phyloP scores from a whole-genome alignment of 257 asterid species.

The Lycium barbarum region DNA sequence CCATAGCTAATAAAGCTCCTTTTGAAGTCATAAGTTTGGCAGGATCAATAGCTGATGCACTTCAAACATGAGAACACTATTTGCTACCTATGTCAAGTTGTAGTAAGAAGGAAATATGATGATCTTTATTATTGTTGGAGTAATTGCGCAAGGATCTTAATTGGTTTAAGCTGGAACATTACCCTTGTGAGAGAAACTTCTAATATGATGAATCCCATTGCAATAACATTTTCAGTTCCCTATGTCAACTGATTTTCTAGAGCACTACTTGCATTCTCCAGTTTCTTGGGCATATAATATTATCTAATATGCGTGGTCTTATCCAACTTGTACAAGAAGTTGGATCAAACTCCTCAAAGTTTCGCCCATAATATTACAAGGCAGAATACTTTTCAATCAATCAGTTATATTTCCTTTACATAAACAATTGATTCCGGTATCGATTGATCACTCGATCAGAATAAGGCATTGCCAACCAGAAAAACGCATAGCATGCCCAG shows the following conservation, averaged over 20 bases:
- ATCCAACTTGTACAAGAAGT: neutral
- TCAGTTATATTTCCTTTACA: neutral
- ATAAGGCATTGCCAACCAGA: neutral
- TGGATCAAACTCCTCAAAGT: neutral
- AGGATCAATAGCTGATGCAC: slow-evolving; percentile 88
- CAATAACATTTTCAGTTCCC: neutral
- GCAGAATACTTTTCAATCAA: neutral
- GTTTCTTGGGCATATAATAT: neutral
- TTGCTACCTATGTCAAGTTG: neutral
- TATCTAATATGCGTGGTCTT: neutral
- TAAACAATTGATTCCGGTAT: neutral
- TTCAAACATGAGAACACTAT: slow-evolving; percentile 59
- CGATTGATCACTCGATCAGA: neutral
- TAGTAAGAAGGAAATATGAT: neutral
- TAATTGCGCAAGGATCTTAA: neutral
- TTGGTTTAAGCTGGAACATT: neutral
- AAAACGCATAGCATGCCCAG: neutral
- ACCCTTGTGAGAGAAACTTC: neutral
- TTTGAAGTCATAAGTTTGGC: slow-evolving; percentile 94
- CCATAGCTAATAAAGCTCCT: slow-evolving; percentile 70
- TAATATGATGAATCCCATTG: neutral
- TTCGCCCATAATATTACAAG: neutral
- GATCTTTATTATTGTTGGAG: neutral
- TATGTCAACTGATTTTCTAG: neutral
- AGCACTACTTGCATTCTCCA: neutral